These are phyloP conservation scores for Neotropicomus parvogracilis DNA, from an alignment of 1,284 basidiomycete genomes.

Conservation along the genomic window DNA sequence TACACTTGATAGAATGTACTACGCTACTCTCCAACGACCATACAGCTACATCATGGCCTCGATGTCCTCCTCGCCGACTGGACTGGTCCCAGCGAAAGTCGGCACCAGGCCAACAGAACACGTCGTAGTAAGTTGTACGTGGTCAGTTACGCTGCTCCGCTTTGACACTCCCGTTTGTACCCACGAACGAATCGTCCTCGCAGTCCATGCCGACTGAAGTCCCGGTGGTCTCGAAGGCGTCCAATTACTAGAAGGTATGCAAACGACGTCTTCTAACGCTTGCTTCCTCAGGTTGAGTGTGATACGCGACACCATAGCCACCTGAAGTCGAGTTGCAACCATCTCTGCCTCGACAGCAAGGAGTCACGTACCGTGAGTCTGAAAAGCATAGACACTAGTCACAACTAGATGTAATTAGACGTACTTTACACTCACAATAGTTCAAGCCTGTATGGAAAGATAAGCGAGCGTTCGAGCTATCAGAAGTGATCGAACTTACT, in stretches of 20 bases:
- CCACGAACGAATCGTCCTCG: not conserved
- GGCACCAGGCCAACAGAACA: not conserved
- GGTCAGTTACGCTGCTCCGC: not conserved
- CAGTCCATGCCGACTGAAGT: too few relatives aligned
- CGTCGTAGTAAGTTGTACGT: slow-evolving; percentile 1
- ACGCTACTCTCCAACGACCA: too few relatives aligned
- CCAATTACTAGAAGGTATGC: not conserved
- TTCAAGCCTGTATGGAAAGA: slow-evolving; percentile 34
- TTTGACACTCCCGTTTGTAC: not conserved
- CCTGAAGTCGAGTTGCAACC: slow-evolving; percentile 21
- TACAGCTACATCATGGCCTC: too few relatives aligned
- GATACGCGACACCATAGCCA: slow-evolving; percentile 48
- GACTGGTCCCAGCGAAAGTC: not conserved
- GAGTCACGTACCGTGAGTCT: slow-evolving; percentile 34
- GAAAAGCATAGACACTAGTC: not conserved
- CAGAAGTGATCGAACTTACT: slow-evolving; percentile 34
- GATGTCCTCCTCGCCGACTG: not conserved
- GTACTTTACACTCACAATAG: slow-evolving; percentile 38
- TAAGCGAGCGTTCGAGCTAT: not conserved
- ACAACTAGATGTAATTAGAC: not conserved
- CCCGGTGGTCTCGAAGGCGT: too few relatives aligned
- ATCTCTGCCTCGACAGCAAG: not conserved
- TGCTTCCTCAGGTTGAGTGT: slow-evolving; percentile 39
- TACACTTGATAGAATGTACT: too few relatives aligned
- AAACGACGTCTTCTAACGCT: not conserved